phyloP scores from a whole-genome alignment of 345 rosid genomes.

The Lagerstroemia speciosa region DNA sequence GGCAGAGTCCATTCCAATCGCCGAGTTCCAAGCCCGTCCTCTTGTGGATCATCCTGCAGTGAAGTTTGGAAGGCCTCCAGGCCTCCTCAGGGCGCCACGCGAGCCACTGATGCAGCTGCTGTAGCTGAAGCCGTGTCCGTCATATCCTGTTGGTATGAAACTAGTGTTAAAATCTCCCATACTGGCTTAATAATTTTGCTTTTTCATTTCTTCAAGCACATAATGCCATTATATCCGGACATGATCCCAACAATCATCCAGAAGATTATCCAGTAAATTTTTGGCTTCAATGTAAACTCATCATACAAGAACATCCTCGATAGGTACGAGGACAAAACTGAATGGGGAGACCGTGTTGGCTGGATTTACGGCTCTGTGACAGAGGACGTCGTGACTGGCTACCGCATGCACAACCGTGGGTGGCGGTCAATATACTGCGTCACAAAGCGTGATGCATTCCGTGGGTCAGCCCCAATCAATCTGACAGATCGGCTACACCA shows the following conservation, averaged over 20 bases:
- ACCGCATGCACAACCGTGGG: slow-evolving; percentile 97
- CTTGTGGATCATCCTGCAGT: slow-evolving; percentile 87
- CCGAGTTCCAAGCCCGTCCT: slow-evolving; percentile 85
- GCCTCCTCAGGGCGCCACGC: slow-evolving; percentile 64
- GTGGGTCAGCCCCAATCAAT: slow-evolving; percentile 91
- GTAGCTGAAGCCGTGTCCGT: slow-evolving; percentile 91
- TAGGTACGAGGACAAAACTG: slow-evolving; percentile 95
- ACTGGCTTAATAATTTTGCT: neutral
- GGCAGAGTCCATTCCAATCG: slow-evolving; percentile 70
- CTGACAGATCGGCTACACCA: slow-evolving; percentile 91
- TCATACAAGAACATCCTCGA: neutral
- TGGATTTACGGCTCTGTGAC: slow-evolving; percentile 98
- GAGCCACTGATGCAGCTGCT: slow-evolving; percentile 85
- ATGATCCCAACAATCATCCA: too few species aligned
- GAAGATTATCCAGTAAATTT: neutral
- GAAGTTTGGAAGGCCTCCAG: slow-evolving; percentile 78
- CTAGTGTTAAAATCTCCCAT: neutral
- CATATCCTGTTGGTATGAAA: slow-evolving; percentile 80
- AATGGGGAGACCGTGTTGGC: slow-evolving; percentile 95
- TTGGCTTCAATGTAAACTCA: neutral
- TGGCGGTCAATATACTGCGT: slow-evolving; percentile 93
- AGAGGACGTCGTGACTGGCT: slow-evolving; percentile 95
- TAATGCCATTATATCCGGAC: too few species aligned
- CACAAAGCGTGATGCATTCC: slow-evolving; percentile 78
- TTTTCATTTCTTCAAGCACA: too few species aligned